phyloP scores from a whole-genome alignment of 768 basidiomycete species.

The Amanita exitialis region DNA sequence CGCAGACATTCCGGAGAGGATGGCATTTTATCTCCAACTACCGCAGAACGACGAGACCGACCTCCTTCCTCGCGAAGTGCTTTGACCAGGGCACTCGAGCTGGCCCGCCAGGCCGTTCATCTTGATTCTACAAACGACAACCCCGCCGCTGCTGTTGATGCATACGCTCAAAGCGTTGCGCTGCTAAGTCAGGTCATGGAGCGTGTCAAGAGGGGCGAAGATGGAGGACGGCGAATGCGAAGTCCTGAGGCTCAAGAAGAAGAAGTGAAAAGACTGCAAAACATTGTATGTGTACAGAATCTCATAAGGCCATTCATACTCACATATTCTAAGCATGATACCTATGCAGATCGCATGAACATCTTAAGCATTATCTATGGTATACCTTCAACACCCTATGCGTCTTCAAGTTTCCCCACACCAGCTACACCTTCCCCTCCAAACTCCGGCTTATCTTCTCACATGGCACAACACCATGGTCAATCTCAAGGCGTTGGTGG shows the following conservation, averaged over 20 bases:
- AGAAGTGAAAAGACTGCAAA: constrained; percentile 76
- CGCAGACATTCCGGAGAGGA: constrained; percentile 14
- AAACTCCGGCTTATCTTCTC: constrained; percentile 38
- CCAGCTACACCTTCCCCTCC: constrained; percentile 18
- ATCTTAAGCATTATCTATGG: constrained; percentile 85
- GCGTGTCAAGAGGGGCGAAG: constrained; percentile 77
- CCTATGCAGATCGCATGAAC: constrained; percentile 90
- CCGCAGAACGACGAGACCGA: constrained; percentile 23
- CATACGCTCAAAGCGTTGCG: constrained; percentile 80
- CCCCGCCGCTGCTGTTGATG: constrained; percentile 80
- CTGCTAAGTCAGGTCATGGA: constrained; percentile 91
- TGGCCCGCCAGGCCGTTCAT: constrained; percentile 84
- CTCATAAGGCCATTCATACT: constrained; percentile 5
- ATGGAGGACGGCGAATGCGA: constrained; percentile 58
- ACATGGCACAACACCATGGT: constrained; percentile 9
- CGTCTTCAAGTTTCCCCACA: constrained; percentile 37
- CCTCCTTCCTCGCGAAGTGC: constrained; percentile 77
- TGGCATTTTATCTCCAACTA: constrained; percentile 3
- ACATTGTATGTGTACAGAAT: constrained; percentile 54
- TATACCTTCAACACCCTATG: constrained; percentile 68
- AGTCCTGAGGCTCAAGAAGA: constrained; percentile 88
- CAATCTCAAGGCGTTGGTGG: constrained; percentile 35
- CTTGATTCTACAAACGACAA: constrained; percentile 85
- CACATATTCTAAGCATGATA: constrained; percentile 61
- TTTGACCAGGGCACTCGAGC: constrained; percentile 74